Evolutionary conservation across 1,139 yeast genomes (phyloP), one percentile per base, ranked within the genome.

Genomic region (Scheffersomyces lignicola): DNA sequence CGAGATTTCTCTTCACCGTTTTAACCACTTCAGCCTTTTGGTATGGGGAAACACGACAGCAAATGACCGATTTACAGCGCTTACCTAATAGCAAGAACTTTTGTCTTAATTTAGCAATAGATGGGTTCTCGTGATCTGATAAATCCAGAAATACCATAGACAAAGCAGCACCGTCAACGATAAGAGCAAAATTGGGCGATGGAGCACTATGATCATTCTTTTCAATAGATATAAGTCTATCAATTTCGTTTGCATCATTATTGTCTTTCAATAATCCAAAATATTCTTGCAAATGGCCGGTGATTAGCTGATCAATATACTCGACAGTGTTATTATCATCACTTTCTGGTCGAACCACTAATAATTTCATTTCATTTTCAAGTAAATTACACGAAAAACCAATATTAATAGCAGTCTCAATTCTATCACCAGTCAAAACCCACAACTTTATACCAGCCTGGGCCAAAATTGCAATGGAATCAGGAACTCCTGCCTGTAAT

Each of bases 391-490:
- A 92, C 9, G 97, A 88, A 56, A 88, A 92, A 4, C 98, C 98
- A 67, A 92, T 92, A 55, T 92, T 92, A 54, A 92, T 92, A 7
- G 98, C 98, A 21, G 98, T 92, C 63, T 92, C 98, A 32, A 92
- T 94, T 63, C 90, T 86, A 62, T 92, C 98, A 60, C 98, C 98
- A 12, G 98, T 92, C 38, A 92, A 72, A 25, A 92, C 97, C 98
- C 98, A 92, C 37, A 92, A 69, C 60, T 92, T 92, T 47, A 92
- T 85, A 52, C 98, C 98, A 7, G 97, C 97, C 47, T 82, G 77
- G 9, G 84, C 87, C 38, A 92, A 73, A 31, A 85, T 63, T 8
- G 89, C 83, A 59, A 92, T 92, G 4, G 97, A 78, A 48, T 88
- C 95, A 2, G 98, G 97, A 12, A 92, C 98, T 56, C 97, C 98